Percentiles rank a stretch among this genome's conserved stretches.
These are phyloP conservation scores for Melaleuca quinquenervia DNA, from an alignment of 345 rosid species.

Conservation along the genomic window DNA sequence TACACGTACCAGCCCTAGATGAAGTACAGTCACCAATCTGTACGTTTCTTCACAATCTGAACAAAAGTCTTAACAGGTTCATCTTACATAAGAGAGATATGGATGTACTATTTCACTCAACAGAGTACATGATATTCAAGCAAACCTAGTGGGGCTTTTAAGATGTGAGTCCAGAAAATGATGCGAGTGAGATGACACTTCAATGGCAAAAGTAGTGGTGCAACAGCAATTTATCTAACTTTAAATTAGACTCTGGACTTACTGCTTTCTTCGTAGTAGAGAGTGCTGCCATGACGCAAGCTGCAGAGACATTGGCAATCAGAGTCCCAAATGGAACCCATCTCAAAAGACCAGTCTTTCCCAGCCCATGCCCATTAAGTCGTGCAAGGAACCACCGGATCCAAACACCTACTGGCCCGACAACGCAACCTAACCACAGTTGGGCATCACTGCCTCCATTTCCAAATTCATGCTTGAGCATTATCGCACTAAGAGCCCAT, in stretches of 20 bases:
- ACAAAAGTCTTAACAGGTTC: neutral
- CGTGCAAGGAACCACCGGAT: slow-evolving; percentile 90
- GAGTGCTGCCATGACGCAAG: slow-evolving; percentile 67
- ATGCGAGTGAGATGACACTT: neutral
- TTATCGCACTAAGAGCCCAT: slow-evolving; percentile 31
- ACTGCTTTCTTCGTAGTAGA: slow-evolving; percentile 54
- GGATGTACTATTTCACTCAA: neutral
- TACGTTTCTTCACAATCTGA: neutral
- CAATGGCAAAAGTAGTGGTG: neutral
- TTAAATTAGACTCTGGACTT: neutral
- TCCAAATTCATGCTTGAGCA: slow-evolving; percentile 37
- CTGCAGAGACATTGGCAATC: slow-evolving; percentile 72
- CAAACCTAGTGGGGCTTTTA: neutral
- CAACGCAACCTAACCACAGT: slow-evolving; percentile 75
- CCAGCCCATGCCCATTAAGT: slow-evolving; percentile 75
- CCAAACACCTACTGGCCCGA: slow-evolving; percentile 85
- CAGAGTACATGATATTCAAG: neutral
- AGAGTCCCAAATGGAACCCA: slow-evolving; percentile 97
- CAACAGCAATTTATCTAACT: neutral
- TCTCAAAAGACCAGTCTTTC: slow-evolving; percentile 37
- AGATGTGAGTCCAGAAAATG: neutral
- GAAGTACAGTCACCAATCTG: neutral
- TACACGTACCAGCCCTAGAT: neutral
- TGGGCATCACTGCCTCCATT: slow-evolving; percentile 39
- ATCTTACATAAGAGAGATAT: neutral